These are phyloP conservation scores for Daedalea quercina DNA, from an alignment of 768 basidiomycete species.

Conservation along the genomic window DNA sequence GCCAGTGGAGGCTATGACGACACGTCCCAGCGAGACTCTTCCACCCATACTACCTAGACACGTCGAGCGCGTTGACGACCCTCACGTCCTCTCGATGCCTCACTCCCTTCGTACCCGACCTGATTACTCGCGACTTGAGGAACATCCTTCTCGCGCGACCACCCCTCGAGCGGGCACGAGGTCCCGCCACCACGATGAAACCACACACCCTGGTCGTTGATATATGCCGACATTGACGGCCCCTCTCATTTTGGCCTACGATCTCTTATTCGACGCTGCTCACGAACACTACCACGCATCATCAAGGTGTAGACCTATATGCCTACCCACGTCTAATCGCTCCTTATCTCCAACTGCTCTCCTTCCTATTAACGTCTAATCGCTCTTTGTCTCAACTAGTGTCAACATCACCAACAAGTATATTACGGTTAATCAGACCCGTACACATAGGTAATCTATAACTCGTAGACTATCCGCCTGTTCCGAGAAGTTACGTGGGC, in stretches of 20 bases:
- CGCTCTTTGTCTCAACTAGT: background rate
- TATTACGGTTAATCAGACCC: no score
- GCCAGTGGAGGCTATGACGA: background rate
- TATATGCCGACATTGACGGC: no score
- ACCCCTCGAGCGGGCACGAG: background rate
- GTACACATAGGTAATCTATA: background rate
- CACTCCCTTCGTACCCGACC: background rate
- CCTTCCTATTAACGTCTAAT: background rate
- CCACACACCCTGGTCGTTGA: background rate
- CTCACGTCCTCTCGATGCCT: background rate
- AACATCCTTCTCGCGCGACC: background rate
- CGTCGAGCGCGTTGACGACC: background rate
- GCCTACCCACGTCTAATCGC: background rate
- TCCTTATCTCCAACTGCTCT: background rate
- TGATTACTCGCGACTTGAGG: background rate
- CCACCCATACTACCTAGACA: background rate
- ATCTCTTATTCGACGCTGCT: conserved; percentile 14
- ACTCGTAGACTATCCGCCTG: background rate
- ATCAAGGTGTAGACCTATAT: background rate
- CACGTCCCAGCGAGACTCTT: background rate
- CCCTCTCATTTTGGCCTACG: conserved; percentile 13
- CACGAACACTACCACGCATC: conserved; percentile 15
- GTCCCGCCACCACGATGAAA: background rate
- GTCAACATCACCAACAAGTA: background rate
- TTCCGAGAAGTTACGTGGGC: no score